Base-by-base conservation (phyloP, 192 early-diverging fungal species). In the Lobulomyces angularis region DNA sequence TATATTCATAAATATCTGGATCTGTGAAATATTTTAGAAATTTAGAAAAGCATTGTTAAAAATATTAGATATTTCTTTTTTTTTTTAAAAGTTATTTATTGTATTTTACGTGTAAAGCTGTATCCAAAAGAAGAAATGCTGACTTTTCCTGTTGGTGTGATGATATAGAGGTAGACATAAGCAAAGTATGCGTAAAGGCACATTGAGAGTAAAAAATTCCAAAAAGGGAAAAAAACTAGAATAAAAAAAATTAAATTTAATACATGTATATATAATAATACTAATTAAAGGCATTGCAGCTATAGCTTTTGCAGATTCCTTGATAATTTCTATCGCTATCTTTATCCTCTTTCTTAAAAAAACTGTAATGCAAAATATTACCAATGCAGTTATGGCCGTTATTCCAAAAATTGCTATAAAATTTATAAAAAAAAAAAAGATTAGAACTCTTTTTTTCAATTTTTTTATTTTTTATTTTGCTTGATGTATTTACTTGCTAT, bases 271-370 rank as follows among this genome's bases (percentile, higher is more conserved):
- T 12, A 32, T 24, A 39, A 16, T 12, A 12, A 12, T 39, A 39
- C 38, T 22, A 11, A 73, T 62, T 18, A 58, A 35, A 2, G 68
- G 68, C 65, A 72, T 71, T 11, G 47, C 55, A 12, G 25, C 40
- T 29, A 64, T 33, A 16, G 69, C 65, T 4, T 22, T 22, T 2
- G 50, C 29, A 2, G 72, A 48, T 27, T 70, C 65, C 37, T 67
- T 69, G 48, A 76, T 53, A 46, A 76, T 53, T 25, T 52, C 38
- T 14, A 64, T 48, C 0, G 72, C 72, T 31, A 76, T 65, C 1
- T 54, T 41, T 37, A 76, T 73, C 8, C 71, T 58, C 12, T 61
- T 60, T 21, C 41, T 19, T 58, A 71, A 28, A 28, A 54, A 61
- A 14, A 72, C 51, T 0, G 61, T 66, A 26, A 76, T 35, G 4